Evolutionary conservation across 2,329 filamentous ascomycete genomes (phyloP).

Genomic region (Calonectria pseudoreteaudii): DNA sequence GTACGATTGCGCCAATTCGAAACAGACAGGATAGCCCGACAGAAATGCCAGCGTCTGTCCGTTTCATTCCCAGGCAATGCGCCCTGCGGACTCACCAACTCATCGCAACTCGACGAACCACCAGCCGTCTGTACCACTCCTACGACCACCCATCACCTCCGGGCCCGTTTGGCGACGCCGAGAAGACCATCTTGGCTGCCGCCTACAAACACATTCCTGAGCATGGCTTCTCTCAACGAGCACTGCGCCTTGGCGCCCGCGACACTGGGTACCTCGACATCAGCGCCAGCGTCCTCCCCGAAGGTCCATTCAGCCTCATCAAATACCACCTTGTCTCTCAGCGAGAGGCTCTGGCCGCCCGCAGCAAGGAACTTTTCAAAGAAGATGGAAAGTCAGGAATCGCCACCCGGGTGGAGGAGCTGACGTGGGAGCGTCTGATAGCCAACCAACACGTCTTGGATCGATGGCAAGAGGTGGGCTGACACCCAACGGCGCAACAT

Average conservation of each 20-base stretch:
- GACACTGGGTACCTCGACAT: slow-evolving; percentile 90
- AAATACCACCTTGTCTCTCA: slow-evolving; percentile 79
- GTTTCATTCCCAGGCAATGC: slow-evolving; percentile 30
- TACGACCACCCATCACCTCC: slow-evolving; percentile 72
- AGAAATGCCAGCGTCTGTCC: slow-evolving; percentile 32
- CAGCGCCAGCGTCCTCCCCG: slow-evolving; percentile 83
- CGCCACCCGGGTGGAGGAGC: slow-evolving; percentile 73
- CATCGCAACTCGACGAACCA: slow-evolving; percentile 19
- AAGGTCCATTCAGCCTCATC: slow-evolving; percentile 85
- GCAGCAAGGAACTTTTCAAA: slow-evolving; percentile 54
- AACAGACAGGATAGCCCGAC: background rate
- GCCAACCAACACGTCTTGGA: slow-evolving; percentile 79
- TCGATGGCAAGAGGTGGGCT: slow-evolving; percentile 86
- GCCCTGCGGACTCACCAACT: slow-evolving; percentile 30
- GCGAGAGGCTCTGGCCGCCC: slow-evolving; percentile 68
- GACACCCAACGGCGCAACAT: background rate
- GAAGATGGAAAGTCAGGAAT: slow-evolving; percentile 57
- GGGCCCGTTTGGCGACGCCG: slow-evolving; percentile 73
- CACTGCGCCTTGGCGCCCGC: slow-evolving; percentile 81
- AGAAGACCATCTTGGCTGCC: slow-evolving; percentile 83
- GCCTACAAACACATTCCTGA: slow-evolving; percentile 82
- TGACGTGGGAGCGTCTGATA: slow-evolving; percentile 82
- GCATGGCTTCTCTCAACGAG: slow-evolving; percentile 82
- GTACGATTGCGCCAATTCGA: background rate
- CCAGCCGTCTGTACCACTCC: slow-evolving; percentile 72